Evolutionary conservation across 2,329 filamentous ascomycete genomes (phyloP), one percentile per base, ranked within the genome.

Genomic region (Fusarium sp.): DNA sequence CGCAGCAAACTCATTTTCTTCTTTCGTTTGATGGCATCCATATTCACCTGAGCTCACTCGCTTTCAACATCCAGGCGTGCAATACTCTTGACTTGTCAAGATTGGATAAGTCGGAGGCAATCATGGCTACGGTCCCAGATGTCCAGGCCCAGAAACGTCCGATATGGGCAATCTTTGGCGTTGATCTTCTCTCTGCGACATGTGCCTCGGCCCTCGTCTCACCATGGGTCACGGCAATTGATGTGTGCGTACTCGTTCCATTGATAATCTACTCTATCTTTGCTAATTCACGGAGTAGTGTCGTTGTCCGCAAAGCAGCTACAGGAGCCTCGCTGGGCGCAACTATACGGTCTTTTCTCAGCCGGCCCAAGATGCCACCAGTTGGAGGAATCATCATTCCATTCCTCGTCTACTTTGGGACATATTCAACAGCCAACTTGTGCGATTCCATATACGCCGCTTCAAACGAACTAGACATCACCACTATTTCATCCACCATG

Each of bases 171-270:
- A 66, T 67, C 33, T 61, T 72, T 31, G 63, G 65, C 9, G 62
- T 68, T 4, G 71, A 74, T 40, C 58, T 74, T 6, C 31, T 65
- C 25, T 64, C 71, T 6, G 69, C 71, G 4, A 59, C 65, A 9
- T 58, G 71, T 45, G 71, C 71, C 16, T 69, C 71, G 31, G 71
- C 66, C 10, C 38, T 72, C 25, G 71, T 72, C 10, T 65, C 69
- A 6, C 71, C 71, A 14, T 74, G 71, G 71, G 71, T 74, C 14
- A 72, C 63, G 5, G 69, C 71, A 27, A 70, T 74, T 27, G 69
- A 74, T n/a, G 45, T 61, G 71, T 70, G 50, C 54, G 71, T 65
- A 18, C 25, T n/a, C 27, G 27, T 40, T 3, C 7, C 10, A n/a
- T 7, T 40, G 42, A n/a, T 8, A 22, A 22, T 27, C 22, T 27